phyloP scores from a whole-genome alignment of 441 rosid species.

The Flueggea neowawraea region DNA sequence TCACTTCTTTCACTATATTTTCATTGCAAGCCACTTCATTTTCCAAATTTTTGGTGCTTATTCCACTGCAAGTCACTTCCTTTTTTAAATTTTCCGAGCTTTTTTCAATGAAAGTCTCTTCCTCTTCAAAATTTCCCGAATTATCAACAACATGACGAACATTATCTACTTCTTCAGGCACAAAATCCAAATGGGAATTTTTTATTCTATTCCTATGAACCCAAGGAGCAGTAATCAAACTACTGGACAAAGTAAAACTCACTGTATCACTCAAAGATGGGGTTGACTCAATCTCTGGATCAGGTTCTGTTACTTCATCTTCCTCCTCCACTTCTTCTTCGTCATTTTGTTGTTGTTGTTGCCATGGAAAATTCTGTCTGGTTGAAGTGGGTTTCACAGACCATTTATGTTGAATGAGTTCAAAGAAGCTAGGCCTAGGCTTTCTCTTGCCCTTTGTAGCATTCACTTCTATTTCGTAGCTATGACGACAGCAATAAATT shows the following conservation, averaged over 20 bases:
- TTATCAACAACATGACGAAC: constrained; percentile 14
- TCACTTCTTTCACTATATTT: constrained; percentile 9
- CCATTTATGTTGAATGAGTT: constrained; percentile 76
- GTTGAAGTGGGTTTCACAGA: constrained; percentile 42
- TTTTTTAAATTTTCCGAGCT: constrained; percentile 5
- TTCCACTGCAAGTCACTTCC: constrained; percentile 6
- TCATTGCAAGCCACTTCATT: constrained; percentile 6
- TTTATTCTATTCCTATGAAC: constrained; percentile 31
- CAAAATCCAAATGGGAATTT: constrained; percentile 18
- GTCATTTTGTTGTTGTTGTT: constrained; percentile 17
- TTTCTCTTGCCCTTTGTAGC: constrained; percentile 46
- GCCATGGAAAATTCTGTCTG: constrained; percentile 70
- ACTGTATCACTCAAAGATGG: constrained; percentile 23
- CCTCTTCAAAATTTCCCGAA: not conserved
- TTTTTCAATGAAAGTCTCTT: constrained; percentile 6
- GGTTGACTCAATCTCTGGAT: constrained; percentile 14
- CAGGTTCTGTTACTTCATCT: constrained; percentile 15
- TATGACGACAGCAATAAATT: constrained; percentile 19
- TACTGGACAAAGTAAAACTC: constrained; percentile 31
- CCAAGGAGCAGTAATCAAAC: constrained; percentile 58
- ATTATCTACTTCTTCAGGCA: not conserved
- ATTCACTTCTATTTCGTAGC: constrained; percentile 10
- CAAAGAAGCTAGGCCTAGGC: constrained; percentile 68
- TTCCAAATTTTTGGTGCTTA: not conserved
- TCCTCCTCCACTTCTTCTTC: constrained; percentile 11